Base-by-base conservation (phyloP, 192 early-diverging fungal species). In the Funneliformis mosseae region DNA sequence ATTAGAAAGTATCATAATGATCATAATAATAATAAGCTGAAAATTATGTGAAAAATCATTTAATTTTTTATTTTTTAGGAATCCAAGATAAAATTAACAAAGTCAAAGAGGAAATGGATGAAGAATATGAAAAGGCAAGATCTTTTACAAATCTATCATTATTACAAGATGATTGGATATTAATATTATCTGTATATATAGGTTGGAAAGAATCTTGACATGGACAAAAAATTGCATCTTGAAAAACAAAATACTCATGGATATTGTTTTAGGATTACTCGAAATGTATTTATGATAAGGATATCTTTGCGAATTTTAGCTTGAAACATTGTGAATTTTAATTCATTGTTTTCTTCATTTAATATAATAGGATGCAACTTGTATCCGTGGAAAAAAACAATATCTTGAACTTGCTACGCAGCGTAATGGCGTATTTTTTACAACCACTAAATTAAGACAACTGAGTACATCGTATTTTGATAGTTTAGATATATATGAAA, bases 191-290 rank as follows among this genome's bases (percentile, higher is more conserved):
- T 33, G 23, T 38, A 23, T 66, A 21, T 42, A 39, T 39, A 92
- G 83, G 88, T 92, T 12, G 91, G 89, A 0, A 82, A 86, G 3
- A 90, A 90, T 5, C 83, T 99, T 48, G 88, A 88, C 25, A 77
- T 95, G 80, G 97, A 94, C 39, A 96, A 96, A 74, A 96, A 95
- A 80, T 87, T 97, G 25, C 97, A 97, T 84, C 88, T 98, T 81
- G 97, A 99, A 70, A 92, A 95, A 61, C 93, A 92, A 81, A 78
- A 88, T 21, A 83, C 92, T 23, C 94, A 93, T 66, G 97, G 97
- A 38, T 89, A 96, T 87, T 94, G 96, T 81, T 87, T 99, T 71
- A 87, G 96, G 10, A 86, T 99, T 12, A 90, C 92, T 42, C 86
- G 94, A 74, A 33, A 93, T 90, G 85, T 86, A 81, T 46, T n/a